Percentiles rank a stretch among this genome's conserved stretches.
Evolutionary conservation across 345 rosid species (phyloP).

Genomic region (Capsella bursapastoris): DNA sequence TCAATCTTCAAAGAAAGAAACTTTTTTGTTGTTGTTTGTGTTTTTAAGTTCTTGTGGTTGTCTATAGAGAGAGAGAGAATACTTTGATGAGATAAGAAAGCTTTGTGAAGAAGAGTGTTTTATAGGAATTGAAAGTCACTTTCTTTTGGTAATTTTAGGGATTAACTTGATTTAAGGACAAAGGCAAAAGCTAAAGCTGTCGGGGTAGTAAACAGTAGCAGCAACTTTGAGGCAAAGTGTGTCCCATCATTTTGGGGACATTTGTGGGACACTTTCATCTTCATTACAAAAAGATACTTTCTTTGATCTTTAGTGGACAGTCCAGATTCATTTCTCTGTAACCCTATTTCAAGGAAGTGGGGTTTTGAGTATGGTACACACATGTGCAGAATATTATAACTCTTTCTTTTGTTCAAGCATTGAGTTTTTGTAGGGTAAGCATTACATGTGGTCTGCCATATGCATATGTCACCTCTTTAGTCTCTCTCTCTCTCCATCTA

Average conservation of each 20-base stretch:
- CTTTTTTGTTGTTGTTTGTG: neutral
- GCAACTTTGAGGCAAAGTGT: constrained; percentile 73
- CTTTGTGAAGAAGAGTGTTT: constrained; percentile 46
- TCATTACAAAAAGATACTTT: constrained; percentile 52
- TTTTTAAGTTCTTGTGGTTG: constrained; percentile 19
- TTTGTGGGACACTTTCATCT: constrained; percentile 73
- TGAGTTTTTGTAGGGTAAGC: constrained; percentile 51
- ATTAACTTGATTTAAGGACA: constrained; percentile 52
- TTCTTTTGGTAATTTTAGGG: neutral
- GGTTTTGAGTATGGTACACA: constrained; percentile 43
- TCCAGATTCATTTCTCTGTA: constrained; percentile 46
- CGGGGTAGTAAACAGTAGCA: constrained; percentile 67
- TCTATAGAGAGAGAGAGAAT: constrained; percentile 28
- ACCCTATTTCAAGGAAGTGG: constrained; percentile 53
- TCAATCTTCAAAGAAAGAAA: constrained; percentile 25
- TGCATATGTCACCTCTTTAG: constrained; percentile 37
- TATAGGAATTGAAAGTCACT: constrained; percentile 44
- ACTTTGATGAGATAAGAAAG: constrained; percentile 33
- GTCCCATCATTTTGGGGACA: constrained; percentile 70
- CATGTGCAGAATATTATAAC: constrained; percentile 39
- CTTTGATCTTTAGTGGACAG: constrained; percentile 45
- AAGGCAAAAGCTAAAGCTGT: constrained; percentile 77
- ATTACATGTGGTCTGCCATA: constrained; percentile 52
- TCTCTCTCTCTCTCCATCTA: neutral
- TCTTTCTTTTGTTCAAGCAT: constrained; percentile 25